Evolutionary conservation across 1,284 basidiomycete species (phyloP), one percentile per base, ranked within the genome.

Genomic region (Trichosporon faecale): DNA sequence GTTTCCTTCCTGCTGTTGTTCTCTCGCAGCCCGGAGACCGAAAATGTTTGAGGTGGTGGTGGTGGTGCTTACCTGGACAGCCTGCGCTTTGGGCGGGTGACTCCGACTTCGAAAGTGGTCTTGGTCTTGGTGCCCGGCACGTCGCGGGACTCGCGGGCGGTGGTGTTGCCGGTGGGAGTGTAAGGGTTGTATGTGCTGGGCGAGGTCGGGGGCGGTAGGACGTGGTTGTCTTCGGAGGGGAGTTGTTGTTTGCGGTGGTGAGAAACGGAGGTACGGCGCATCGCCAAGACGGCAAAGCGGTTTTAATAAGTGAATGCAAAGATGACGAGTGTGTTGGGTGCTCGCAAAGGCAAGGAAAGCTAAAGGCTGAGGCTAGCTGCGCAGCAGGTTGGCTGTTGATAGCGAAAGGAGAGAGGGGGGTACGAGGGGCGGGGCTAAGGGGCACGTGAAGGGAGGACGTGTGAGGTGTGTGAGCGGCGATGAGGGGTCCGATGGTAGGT

Each of bases 31-130:
- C n/a, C 46, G 18, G 21, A 11, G 21, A 23, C 23, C 44, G 18
- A 46, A 46, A 23, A 52, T 23, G 21, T 52, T 23, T 21, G 21
- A 37, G 18, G n/a, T n/a, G n/a, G n/a, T n/a, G n/a, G n/a, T n/a
- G n/a, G n/a, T 14, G 16, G 73, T 37, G 35, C 80, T 79, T 73
- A 82, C 81, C 81, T 80, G 66, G 80, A 80, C 66, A 82, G 65
- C 21, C 81, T 65, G 44, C 81, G 69, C 69, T 82, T 82, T 0
- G 81, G 81, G 52, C 74, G 74, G 5, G 80, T 80, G 16, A 79
- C 77, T 3, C 81, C 80, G 6, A 74, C 70, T 27, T 71, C 67
- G 12, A 31, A 61, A 6, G 57, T 61, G 14, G 57, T 61, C 57
- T 61, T 31, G 35, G 35, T 37, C 35, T 37, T 37, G 35, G 11